Evolutionary conservation across 805 yeast genomes (phyloP), one percentile per base, ranked within the genome.

Genomic region (Starmerella powellii): DNA sequence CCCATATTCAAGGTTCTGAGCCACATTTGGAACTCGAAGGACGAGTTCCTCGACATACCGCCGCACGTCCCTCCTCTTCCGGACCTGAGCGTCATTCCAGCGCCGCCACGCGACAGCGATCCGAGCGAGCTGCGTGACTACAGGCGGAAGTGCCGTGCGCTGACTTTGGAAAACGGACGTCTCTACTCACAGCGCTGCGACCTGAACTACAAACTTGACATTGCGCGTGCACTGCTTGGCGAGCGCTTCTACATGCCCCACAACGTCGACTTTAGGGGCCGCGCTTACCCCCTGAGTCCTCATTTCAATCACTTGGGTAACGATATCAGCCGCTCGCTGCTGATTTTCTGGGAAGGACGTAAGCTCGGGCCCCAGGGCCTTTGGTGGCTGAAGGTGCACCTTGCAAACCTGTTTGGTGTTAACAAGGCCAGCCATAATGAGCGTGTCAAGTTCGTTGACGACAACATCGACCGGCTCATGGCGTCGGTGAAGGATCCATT

Each of bases 161-260:
- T 73, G 8, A 68, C 76, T 17, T 73, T 76, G 49, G 78, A 74
- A 33, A 77, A 76, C 46, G 73, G 81, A 10, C 67, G 79, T 18
- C 68, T 72, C 48, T 76, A 91, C 60, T 87, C 97, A 0, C 81
- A 79, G 58, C 74, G 98, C 60, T 91, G 98, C 65, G 96, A 87
- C 61, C 70, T 83, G 48, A 88, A 91, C 59, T 91, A 91, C 61
- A 91, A 85, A 59, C 64, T 91, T 40, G 98, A 91, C 61, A 85
- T 91, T 57, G 97, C 98, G 0, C 72, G 97, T 50, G 95, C 95
- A 0, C 85, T 80, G 61, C 63, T 80, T 20, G 80, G 80, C 2
- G 81, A 75, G 48, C 59, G 66, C 21, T 67, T 76, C 51, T 74
- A 67, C 56, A 70, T 76, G 57, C 81, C 81, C 8, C 81, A 75